Conservation (phyloP, 768 basidiomycete genomes). For the Tricholoma sp. region DNA sequence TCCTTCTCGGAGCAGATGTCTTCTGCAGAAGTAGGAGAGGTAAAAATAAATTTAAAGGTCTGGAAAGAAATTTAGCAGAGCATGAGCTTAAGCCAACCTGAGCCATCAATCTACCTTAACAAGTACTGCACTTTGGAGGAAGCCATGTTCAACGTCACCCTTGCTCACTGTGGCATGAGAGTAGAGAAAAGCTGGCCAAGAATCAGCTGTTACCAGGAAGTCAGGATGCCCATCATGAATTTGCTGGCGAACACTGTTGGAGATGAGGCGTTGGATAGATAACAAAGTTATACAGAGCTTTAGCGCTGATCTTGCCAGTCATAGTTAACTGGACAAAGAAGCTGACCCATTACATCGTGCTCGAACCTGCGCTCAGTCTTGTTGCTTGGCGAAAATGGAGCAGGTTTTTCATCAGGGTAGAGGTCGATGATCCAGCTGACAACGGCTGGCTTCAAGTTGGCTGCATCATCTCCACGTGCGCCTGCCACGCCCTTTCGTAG, state of each 20-base stretch:
- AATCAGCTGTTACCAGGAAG: neutral
- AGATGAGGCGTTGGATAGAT: neutral
- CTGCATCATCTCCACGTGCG: conserved; percentile 9
- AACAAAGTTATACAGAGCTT: neutral
- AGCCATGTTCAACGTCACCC: conserved; percentile 3
- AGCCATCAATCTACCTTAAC: conserved; percentile 6
- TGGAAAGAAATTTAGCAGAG: neutral
- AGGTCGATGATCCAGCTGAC: conserved; percentile 2
- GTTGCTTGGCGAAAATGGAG: neutral
- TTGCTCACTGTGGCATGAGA: neutral
- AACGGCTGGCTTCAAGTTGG: neutral
- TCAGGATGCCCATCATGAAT: conserved; percentile 8
- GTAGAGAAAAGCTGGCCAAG: conserved; percentile 5
- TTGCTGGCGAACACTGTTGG: neutral
- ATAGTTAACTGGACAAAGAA: conserved; percentile 14
- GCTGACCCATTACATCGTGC: conserved; percentile 9
- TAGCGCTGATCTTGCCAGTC: conserved; percentile 14
- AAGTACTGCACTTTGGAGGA: conserved; percentile 6
- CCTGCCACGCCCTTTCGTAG: neutral
- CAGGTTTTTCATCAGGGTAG: neutral
- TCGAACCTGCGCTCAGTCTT: conserved; percentile 11
- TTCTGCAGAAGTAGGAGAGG: conserved; percentile 13
- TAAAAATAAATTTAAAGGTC: conserved; percentile 15
- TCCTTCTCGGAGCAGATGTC: neutral
- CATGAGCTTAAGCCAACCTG: neutral